Base-by-base conservation (phyloP, 2,329 filamentous ascomycete species). In the Aaosphaeria pasadenensis region DNA sequence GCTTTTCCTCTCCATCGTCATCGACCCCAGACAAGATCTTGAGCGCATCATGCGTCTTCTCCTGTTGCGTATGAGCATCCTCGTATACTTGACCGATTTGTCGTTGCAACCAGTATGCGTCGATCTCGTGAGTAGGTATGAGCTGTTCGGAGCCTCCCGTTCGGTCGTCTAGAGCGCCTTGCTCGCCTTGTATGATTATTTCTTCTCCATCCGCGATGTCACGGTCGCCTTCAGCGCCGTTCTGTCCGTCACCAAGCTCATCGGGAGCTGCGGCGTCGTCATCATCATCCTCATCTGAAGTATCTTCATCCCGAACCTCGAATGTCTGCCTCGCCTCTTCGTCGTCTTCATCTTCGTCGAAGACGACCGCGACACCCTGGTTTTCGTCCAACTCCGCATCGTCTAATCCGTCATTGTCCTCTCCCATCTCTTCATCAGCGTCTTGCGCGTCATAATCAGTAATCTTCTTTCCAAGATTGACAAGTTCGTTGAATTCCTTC, bases 391-490 rank as follows among this genome's bases (percentile, higher is more conserved):
- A 58, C 67, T 96, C 91, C 30, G 82, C 79, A 29, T 74, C 87
- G 41, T 86, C 88, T 13, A 77, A 67, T 35, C 57, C 82, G 30
- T 83, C 80, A 49, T 82, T 86, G 30, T 62, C 67, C 60, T 86
- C 85, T 30, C 83, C 87, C 77, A 90, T 88, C 49, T 91, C 86
- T 30, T 50, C 48, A 54, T 97, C 91, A 31, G 96, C 94, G 56
- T 97, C 92, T 67, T 97, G 91, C 36, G 89, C 89, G 71, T 97
- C 89, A 71, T 97, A 99, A 70, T 99, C 94, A 43, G 94, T 99
- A 54, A 99, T 96, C 74, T 99, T 99, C 77, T 99, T 99, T 55
- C 91, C 90, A 39, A 99, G 76, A 66, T 96, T 99, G 47, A 97
- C 86, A 57, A 99, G 75, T 74, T 97, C 92, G 66, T 97, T 97